Conservation (phyloP, 2,329 filamentous ascomycete species). For the Alternaria gaisen region DNA sequence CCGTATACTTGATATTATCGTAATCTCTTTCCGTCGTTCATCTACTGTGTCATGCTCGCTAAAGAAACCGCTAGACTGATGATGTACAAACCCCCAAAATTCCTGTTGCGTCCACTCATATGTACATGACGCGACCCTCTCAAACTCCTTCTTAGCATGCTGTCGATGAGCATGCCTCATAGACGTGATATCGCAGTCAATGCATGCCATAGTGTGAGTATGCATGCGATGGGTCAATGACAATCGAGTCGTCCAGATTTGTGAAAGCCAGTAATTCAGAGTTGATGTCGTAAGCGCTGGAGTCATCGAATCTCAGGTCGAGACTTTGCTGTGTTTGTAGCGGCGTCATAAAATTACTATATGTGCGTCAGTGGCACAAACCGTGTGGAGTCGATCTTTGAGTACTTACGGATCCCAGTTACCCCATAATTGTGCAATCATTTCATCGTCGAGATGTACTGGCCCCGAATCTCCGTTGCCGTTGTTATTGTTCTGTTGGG, state of each 20-base stretch:
- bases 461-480: slow-evolving; percentile 8
- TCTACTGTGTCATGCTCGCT: background rate
- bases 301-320: slow-evolving; percentile 45
- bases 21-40: background rate
- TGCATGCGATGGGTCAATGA: slow-evolving; percentile 38
- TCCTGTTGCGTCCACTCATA: background rate
- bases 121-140: background rate
- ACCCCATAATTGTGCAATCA: slow-evolving; percentile 44
- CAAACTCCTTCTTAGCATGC: background rate
- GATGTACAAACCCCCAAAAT: background rate
- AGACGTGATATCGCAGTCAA: background rate
- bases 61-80: background rate
- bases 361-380: background rate
- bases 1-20: background rate
- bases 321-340: slow-evolving; percentile 47
- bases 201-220: slow-evolving; percentile 19
- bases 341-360: slow-evolving; percentile 44
- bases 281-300: slow-evolving; percentile 43
- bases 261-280: slow-evolving; percentile 43
- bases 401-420: slow-evolving; percentile 44
- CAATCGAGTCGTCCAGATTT: slow-evolving; percentile 40
- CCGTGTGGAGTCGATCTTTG: background rate
- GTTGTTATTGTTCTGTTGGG: background rate
- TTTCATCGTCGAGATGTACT: slow-evolving; percentile 38
- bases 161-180: background rate